Evolutionary conservation across 768 basidiomycete genomes (phyloP).

Genomic region (Hypsizygus marmoreus): DNA sequence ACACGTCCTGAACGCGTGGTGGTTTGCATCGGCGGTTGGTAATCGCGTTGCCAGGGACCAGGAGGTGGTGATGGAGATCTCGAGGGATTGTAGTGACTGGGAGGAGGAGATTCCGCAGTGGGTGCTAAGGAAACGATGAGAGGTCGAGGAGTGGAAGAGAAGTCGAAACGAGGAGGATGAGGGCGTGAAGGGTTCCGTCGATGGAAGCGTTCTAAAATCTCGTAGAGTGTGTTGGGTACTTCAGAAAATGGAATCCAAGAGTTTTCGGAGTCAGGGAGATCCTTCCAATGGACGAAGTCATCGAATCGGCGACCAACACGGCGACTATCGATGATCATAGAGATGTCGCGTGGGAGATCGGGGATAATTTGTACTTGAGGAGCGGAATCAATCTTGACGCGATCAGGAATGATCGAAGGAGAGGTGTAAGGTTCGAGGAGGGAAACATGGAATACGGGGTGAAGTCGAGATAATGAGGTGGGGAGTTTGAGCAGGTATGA

Average conservation of each 20-base stretch:
- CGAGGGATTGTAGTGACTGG: too few relatives aligned
- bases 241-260: conserved; percentile 16
- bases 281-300: conserved; percentile 7
- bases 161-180: too few relatives aligned
- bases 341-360: background rate
- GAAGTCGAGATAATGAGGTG: too few relatives aligned
- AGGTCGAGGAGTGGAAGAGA: too few relatives aligned
- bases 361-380: conserved; percentile 5
- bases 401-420: background rate
- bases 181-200: background rate
- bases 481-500: background rate
- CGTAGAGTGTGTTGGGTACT: background rate
- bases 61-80: too few relatives aligned
- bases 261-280: conserved; percentile 9
- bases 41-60: too few relatives aligned
- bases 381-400: background rate
- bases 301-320: conserved; percentile 6
- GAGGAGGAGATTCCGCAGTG: too few relatives aligned
- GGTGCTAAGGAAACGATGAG: too few relatives aligned
- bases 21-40: too few relatives aligned
- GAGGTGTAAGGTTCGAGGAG: background rate
- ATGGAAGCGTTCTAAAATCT: conserved; percentile 7
- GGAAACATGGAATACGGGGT: too few relatives aligned
- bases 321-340: conserved; percentile 2
- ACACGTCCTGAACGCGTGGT: too few relatives aligned